phyloP scores from a whole-genome alignment of 1,284 basidiomycete genomes.

The Malassezia caprae region DNA sequence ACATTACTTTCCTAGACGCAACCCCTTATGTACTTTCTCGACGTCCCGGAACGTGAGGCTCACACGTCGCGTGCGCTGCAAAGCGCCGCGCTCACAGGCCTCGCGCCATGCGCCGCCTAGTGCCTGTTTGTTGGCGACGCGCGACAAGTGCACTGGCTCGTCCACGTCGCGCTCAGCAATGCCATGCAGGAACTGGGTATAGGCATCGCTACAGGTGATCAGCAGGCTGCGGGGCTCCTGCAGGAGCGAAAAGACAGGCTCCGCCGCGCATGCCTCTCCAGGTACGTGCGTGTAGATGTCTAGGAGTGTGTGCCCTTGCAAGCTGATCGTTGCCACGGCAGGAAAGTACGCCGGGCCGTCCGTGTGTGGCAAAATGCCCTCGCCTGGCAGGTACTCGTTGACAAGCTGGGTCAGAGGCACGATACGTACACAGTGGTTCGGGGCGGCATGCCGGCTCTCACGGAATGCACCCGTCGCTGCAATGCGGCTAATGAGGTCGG shows the following conservation, averaged over 20 bases:
- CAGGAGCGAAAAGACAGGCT: slow-evolving; percentile 37
- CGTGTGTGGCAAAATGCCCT: slow-evolving; percentile 82
- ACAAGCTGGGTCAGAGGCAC: slow-evolving; percentile 48
- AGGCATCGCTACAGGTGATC: slow-evolving; percentile 34
- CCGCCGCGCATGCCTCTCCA: slow-evolving; percentile 22
- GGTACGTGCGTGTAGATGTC: slow-evolving; percentile 59
- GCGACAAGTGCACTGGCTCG: slow-evolving; percentile 16
- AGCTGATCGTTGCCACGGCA: slow-evolving; percentile 75
- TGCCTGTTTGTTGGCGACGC: slow-evolving; percentile 22
- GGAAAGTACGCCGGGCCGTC: slow-evolving; percentile 81
- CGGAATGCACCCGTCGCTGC: slow-evolving; percentile 56
- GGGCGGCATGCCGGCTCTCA: slow-evolving; percentile 57
- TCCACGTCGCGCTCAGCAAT: slow-evolving; percentile 51
- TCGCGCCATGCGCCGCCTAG: slow-evolving; percentile 16
- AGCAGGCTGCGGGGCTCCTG: slow-evolving; percentile 43
- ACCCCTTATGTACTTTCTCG: slow-evolving; percentile 16
- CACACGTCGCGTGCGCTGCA: slow-evolving; percentile 59
- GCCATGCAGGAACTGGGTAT: slow-evolving; percentile 46
- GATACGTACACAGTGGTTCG: slow-evolving; percentile 78
- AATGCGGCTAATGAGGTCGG: slow-evolving; percentile 64
- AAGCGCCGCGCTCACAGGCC: slow-evolving; percentile 17
- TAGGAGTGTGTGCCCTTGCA: slow-evolving; percentile 72
- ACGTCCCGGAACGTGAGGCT: slow-evolving; percentile 83
- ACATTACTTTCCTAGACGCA: not conserved
- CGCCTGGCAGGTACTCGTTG: slow-evolving; percentile 67